Conservation (phyloP, 2,329 filamentous ascomycete genomes). For the Chaetomiaceae sp. region DNA sequence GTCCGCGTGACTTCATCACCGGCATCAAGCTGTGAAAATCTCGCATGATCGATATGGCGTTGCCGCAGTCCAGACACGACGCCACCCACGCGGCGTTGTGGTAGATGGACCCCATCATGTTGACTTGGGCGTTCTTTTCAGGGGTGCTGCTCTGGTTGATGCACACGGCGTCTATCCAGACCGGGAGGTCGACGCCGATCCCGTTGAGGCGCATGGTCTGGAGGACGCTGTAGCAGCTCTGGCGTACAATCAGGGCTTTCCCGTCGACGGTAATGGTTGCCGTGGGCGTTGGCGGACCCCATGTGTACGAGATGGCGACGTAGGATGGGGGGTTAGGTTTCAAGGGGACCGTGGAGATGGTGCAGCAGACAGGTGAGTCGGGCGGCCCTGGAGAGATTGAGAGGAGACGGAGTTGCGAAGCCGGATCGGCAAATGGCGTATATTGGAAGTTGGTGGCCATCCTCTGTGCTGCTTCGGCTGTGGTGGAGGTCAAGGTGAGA, state of each 20-base stretch:
- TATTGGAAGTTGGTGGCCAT: too few relatives aligned
- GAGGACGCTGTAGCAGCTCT: background rate
- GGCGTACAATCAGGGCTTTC: background rate
- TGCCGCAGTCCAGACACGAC: background rate
- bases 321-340: background rate
- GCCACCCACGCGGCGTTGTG: background rate
- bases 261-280: background rate
- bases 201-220: background rate
- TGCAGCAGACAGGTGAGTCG: background rate
- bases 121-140: background rate
- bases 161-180: background rate
- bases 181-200: background rate
- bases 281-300: background rate
- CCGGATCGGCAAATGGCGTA: too few relatives aligned
- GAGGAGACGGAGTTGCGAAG: background rate
- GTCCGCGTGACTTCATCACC: background rate
- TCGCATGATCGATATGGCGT: background rate
- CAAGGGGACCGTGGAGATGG: background rate
- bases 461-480: too few relatives aligned
- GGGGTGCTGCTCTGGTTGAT: background rate
- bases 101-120: background rate
- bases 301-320: conserved; percentile 1
- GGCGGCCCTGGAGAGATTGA: background rate
- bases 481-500: too few relatives aligned
- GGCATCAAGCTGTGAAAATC: background rate